Percentiles rank a stretch among this genome's conserved stretches.
Conservation (phyloP, 1,284 basidiomycete species). For the Vanrija sp. region DNA sequence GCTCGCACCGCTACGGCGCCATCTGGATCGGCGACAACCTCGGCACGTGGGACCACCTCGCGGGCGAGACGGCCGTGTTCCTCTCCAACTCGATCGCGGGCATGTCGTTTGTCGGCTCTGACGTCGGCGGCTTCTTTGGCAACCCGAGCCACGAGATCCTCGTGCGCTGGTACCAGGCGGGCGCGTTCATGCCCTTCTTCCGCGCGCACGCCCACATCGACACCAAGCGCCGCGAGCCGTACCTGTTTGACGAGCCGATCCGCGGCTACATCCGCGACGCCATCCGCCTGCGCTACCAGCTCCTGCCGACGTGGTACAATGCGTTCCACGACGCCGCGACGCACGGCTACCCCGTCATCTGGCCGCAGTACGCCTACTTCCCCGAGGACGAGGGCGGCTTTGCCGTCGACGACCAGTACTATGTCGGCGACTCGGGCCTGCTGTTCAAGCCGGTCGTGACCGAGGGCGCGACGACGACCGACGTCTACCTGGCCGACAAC, state of each 20-base stretch:
- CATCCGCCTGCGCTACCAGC: constrained; percentile 76
- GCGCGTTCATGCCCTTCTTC: constrained; percentile 95
- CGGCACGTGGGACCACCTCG: constrained; percentile 94
- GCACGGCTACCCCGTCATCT: constrained; percentile 74
- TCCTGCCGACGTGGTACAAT: constrained; percentile 95
- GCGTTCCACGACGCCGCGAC: constrained; percentile 83
- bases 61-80: constrained; percentile 89
- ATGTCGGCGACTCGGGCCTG: constrained; percentile 79
- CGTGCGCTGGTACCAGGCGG: constrained; percentile 94
- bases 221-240: constrained; percentile 95
- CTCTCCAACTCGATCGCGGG: constrained; percentile 88
- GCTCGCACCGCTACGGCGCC: constrained; percentile 91
- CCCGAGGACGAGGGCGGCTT: constrained; percentile 82
- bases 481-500: constrained; percentile 83
- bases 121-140: constrained; percentile 98
- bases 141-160: constrained; percentile 93
- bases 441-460: constrained; percentile 87
- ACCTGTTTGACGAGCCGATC: constrained; percentile 83
- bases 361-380: constrained; percentile 91
- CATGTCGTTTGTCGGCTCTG: constrained; percentile 88
- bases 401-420: constrained; percentile 90
- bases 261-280: constrained; percentile 74
- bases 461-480: constrained; percentile 65
- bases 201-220: constrained; percentile 97
- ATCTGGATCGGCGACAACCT: constrained; percentile 99